phyloP scores from a whole-genome alignment of 176 grass and related monocot genomes.

The Poa annua region DNA sequence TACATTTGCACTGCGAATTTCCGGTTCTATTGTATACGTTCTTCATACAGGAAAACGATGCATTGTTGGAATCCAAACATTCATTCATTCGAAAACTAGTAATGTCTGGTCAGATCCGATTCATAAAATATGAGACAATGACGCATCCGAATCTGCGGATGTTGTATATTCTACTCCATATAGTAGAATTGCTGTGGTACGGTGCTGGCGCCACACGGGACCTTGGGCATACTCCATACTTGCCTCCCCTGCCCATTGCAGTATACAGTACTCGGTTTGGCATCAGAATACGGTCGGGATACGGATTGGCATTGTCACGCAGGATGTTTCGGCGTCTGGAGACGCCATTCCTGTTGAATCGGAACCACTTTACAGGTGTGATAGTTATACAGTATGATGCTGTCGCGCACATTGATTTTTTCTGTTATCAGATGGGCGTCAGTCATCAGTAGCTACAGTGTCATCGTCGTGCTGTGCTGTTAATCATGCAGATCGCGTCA shows the following conservation, averaged over 20 bases:
- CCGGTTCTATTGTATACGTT: not conserved
- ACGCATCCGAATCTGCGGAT: not conserved
- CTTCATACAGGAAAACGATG: not conserved
- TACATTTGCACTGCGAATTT: not conserved
- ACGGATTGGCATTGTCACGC: not conserved
- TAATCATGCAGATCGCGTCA: conserved; percentile 27
- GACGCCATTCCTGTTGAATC: not conserved
- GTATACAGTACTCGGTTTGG: not conserved
- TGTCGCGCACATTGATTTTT: not conserved
- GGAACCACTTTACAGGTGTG: not conserved
- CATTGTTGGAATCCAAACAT: not conserved
- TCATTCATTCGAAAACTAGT: not conserved
- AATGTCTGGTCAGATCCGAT: not conserved
- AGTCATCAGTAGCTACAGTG: not conserved
- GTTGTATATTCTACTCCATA: not conserved
- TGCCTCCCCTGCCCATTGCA: not conserved
- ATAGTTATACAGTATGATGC: too few species aligned
- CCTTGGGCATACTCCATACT: not conserved
- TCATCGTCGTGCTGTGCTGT: conserved; percentile 8
- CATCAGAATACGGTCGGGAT: not conserved
- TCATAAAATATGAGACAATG: not conserved
- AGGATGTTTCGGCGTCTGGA: not conserved
- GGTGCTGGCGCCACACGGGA: not conserved
- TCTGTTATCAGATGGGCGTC: not conserved
- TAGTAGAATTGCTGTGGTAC: not conserved